A percentile compares a stretch with the other conserved stretches of the same genome.
These are phyloP conservation scores for Tulasnella sp. DNA, from an alignment of 768 basidiomycete species.

Conservation along the genomic window DNA sequence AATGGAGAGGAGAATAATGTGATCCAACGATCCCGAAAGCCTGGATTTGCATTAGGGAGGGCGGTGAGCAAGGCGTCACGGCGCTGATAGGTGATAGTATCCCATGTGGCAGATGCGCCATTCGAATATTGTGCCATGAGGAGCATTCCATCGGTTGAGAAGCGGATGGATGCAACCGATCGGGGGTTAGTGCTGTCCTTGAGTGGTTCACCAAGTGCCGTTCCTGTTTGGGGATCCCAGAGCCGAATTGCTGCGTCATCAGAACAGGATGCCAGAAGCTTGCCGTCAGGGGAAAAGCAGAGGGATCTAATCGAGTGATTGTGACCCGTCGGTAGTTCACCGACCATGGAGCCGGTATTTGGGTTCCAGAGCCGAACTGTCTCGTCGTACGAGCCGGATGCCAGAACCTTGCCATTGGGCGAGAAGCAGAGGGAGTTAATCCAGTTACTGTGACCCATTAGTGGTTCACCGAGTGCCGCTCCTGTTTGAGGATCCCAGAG, in stretches of 20 bases:
- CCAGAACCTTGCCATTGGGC: background rate
- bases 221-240: too few relatives aligned
- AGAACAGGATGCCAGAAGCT: background rate
- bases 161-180: too few relatives aligned
- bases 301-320: background rate
- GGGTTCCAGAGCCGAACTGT: background rate
- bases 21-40: too few relatives aligned
- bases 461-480: background rate
- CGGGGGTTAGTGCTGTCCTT: too few relatives aligned
- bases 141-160: too few relatives aligned
- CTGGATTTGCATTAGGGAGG: too few relatives aligned
- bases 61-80: too few relatives aligned
- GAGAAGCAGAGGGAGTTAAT: background rate
- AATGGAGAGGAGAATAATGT: too few relatives aligned
- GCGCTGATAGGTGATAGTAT: too few relatives aligned
- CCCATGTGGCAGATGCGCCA: too few relatives aligned
- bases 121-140: too few relatives aligned
- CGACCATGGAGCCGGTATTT: background rate
- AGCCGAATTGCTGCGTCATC: background rate
- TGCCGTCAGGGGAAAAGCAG: background rate
- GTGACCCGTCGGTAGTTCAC: background rate
- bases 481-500: background rate
- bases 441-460: background rate
- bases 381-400: background rate
- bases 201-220: too few relatives aligned